Evolutionary conservation across 495 filamentous ascomycete species (phyloP).

Genomic region (Parachaetomium inaequale): DNA sequence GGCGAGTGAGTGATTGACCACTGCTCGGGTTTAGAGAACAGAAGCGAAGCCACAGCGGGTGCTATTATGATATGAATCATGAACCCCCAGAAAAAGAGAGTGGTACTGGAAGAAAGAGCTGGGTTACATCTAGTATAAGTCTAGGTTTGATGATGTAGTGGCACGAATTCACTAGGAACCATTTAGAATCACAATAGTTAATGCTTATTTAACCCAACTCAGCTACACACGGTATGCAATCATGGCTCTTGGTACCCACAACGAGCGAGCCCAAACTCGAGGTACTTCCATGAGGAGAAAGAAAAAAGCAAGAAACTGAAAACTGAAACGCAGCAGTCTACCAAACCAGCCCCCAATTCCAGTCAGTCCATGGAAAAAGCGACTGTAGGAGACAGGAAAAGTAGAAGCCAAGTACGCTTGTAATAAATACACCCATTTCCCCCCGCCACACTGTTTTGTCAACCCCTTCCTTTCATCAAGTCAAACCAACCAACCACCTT

Average conservation of each 20-base stretch:
- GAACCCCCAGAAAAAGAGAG: no score
- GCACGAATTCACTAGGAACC: background rate
- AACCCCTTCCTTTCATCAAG: background rate
- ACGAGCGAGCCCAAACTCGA: background rate
- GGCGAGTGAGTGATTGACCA: no score
- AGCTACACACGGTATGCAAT: constrained; percentile 2
- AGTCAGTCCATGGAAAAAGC: background rate
- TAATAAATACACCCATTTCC: background rate
- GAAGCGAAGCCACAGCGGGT: no score
- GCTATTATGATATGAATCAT: no score
- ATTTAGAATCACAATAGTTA: background rate
- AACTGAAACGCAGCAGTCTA: background rate
- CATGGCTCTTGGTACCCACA: background rate
- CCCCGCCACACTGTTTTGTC: background rate
- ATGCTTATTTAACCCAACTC: background rate
- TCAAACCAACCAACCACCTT: background rate
- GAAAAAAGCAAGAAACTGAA: background rate
- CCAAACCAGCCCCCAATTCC: background rate
- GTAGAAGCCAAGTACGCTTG: background rate
- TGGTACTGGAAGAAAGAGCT: no score
- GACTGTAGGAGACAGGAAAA: background rate
- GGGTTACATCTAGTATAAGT: no score
- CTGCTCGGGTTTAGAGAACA: no score
- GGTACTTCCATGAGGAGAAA: no score
- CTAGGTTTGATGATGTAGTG: no score